A percentile compares a stretch with the other conserved stretches of the same genome.
These are phyloP conservation scores for Botrytis galanthina DNA, from an alignment of 2,329 filamentous ascomycete genomes.

Conservation along the genomic window DNA sequence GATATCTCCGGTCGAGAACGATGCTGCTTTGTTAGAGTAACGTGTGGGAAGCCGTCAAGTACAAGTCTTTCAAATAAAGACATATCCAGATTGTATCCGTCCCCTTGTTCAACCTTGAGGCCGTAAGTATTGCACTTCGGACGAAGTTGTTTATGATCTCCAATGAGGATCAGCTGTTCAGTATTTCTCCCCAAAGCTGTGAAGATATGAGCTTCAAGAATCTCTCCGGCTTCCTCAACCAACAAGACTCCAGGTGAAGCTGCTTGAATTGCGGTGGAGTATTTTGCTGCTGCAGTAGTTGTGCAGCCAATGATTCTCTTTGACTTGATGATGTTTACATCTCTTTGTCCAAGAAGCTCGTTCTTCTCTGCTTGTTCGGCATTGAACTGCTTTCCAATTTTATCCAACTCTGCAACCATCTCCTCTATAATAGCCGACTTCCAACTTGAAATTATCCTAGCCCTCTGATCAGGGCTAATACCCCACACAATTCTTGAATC, in stretches of 20 bases:
- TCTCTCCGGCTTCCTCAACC: conserved; percentile 72
- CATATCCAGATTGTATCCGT: conserved; percentile 64
- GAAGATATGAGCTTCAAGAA: conserved; percentile 65
- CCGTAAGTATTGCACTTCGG: conserved; percentile 61
- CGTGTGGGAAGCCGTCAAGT: conserved; percentile 51
- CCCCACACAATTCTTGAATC: conserved; percentile 50
- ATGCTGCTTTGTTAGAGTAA: conserved; percentile 59
- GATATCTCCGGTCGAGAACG: conserved; percentile 70
- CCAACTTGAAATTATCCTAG: conserved; percentile 45
- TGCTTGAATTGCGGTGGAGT: conserved; percentile 52
- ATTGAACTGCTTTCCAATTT: conserved; percentile 45
- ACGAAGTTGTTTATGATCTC: conserved; percentile 70
- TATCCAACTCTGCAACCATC: conserved; percentile 43
- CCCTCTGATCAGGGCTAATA: conserved; percentile 44
- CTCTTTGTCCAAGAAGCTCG: conserved; percentile 45
- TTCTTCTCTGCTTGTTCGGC: conserved; percentile 43
- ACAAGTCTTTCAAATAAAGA: conserved; percentile 70
- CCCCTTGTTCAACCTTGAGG: conserved; percentile 60
- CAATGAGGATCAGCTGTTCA: conserved; percentile 67
- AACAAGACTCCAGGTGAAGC: conserved; percentile 56
- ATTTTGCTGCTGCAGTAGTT: conserved; percentile 67
- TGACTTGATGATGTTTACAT: conserved; percentile 45
- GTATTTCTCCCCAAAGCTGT: conserved; percentile 55
- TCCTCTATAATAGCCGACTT: conserved; percentile 49
- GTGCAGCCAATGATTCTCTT: conserved; percentile 68